Evolutionary conservation across 306 rosid species (phyloP), one percentile per base, ranked within the genome.

Genomic region (Dryas alaskensis): DNA sequence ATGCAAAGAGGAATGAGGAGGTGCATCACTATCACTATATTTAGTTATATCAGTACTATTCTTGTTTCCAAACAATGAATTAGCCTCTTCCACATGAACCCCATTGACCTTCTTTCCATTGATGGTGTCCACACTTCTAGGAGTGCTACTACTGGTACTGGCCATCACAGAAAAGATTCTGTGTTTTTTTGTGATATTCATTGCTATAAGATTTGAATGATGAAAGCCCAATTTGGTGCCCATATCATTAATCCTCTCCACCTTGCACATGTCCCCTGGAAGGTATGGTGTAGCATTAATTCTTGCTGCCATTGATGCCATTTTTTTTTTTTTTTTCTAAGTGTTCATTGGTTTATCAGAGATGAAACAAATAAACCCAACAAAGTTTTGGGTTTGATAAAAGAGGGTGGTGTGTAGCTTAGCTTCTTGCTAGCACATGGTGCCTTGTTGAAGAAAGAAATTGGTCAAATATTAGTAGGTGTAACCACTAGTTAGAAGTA

Each of bases 71-170:
- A 58, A 3, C 1, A 70, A 14, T 66, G 80, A 42, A 70, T 27
- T 11, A 13, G 55, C 84, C 60, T 66, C 87, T 4, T 31, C 89
- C 27, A 79, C 69, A 0, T 72, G 70, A 70, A 78, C 72, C 70
- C 92, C 92, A 73, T 90, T 90, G 70, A 86, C 83, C 79, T 84
- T 82, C 13, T 69, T 80, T 60, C 87, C 87, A 72, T 86, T 86
- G 44, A 84, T 58, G 1, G 79, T 78, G 37, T 78, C 82, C 72
- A 80, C 77, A 51, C 68, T 77, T 13, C 48, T 51, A 5, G 62
- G 72, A 73, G 52, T 45, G 10, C 63, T 14, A 3, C 68, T 42
- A 8, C 71, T 65, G 47, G 60, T 53, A 54, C 77, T 70, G 22
- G 76, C 78, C 10, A 10, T 82, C 9, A 81, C 83, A 6, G 68